Conservation (phyloP, 1,284 basidiomycete genomes). For the Fomitiporia mediterranea region DNA sequence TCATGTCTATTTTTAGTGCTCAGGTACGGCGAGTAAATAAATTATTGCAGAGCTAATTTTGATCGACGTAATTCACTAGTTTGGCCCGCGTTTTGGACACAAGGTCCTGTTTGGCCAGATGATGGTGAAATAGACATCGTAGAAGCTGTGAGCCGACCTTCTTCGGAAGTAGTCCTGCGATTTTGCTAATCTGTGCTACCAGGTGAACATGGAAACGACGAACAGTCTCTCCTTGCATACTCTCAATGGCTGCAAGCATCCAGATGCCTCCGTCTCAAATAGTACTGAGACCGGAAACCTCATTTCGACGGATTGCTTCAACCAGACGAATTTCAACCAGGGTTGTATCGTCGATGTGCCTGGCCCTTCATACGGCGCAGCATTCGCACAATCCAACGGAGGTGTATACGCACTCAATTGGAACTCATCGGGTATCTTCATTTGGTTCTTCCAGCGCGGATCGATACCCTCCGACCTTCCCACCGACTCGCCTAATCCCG, state of each 20-base stretch:
- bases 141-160: slow-evolving; percentile 28
- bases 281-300: slow-evolving; percentile 19
- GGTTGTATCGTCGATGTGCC: slow-evolving; percentile 42
- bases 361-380: slow-evolving; percentile 33
- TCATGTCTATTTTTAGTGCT: slow-evolving; percentile 4
- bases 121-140: slow-evolving; percentile 44
- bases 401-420: slow-evolving; percentile 43
- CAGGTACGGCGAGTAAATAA: background rate
- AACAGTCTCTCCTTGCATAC: slow-evolving; percentile 35
- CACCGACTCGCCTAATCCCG: slow-evolving; percentile 14
- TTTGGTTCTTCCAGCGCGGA: slow-evolving; percentile 38
- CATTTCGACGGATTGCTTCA: slow-evolving; percentile 27
- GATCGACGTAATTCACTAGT: slow-evolving; percentile 3
- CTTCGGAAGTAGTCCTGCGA: background rate
- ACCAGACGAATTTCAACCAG: slow-evolving; percentile 32
- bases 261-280: slow-evolving; percentile 15
- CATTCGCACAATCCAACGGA: slow-evolving; percentile 37
- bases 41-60: background rate
- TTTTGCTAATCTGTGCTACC: background rate
- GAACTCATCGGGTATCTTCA: slow-evolving; percentile 37
- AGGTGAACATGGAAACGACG: slow-evolving; percentile 24
- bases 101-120: slow-evolving; percentile 34
- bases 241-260: slow-evolving; percentile 27
- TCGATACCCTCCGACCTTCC: slow-evolving; percentile 17
- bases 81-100: slow-evolving; percentile 41